Percentiles rank a stretch among this genome's conserved stretches.
These are phyloP conservation scores for Fusarium beomiforme DNA, from an alignment of 2,329 filamentous ascomycete species.

Conservation along the genomic window DNA sequence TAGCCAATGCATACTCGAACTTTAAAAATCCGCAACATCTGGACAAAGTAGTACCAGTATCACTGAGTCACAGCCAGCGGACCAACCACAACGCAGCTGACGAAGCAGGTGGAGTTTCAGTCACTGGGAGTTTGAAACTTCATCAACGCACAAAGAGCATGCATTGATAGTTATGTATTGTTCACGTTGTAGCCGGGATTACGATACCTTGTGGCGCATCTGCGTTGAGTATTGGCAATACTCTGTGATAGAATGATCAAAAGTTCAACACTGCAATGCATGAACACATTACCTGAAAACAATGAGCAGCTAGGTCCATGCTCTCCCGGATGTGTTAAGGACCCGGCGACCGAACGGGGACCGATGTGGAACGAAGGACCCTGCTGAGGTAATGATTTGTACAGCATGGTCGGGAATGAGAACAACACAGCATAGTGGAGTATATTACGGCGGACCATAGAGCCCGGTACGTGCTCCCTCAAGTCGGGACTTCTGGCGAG, in stretches of 20 bases:
- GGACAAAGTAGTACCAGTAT: not conserved
- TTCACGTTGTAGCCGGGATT: not conserved
- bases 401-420: slow-evolving; percentile 10
- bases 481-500: slow-evolving; percentile 22
- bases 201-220: not conserved
- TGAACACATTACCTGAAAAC: slow-evolving; percentile 7
- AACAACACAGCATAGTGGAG: slow-evolving; percentile 22
- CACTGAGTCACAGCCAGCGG: slow-evolving; percentile 8
- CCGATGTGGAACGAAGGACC: not conserved
- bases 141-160: not conserved
- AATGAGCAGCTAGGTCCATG: slow-evolving; percentile 2
- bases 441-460: slow-evolving; percentile 30
- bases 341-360: slow-evolving; percentile 11
- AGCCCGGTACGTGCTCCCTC: slow-evolving; percentile 33
- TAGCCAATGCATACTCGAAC: too few species aligned
- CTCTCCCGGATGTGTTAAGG: slow-evolving; percentile 27
- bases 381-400: slow-evolving; percentile 38
- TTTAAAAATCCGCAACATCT: not conserved
- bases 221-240: not conserved
- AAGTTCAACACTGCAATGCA: not conserved
- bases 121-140: not conserved
- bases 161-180: not conserved
- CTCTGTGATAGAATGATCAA: not conserved
- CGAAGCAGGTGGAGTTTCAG: not conserved
- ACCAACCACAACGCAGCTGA: not conserved